A percentile compares a stretch with the other conserved stretches of the same genome.
Evolutionary conservation across 768 basidiomycete species (phyloP).

Genomic region (Boletus sp.): DNA sequence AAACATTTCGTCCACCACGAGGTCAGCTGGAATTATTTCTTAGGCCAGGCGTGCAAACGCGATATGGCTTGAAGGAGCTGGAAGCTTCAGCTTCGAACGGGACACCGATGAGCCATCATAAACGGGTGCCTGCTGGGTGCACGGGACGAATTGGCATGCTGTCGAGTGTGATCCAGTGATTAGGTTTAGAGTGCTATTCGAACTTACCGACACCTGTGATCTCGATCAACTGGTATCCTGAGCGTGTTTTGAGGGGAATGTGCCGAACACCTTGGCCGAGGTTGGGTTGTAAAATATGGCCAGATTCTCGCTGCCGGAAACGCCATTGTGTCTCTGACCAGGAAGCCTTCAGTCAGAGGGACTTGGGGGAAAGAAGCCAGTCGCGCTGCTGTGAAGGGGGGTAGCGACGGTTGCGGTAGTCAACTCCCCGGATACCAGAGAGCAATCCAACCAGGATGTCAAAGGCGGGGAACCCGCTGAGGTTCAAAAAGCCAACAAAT

Average conservation of each 20-base stretch:
- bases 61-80: background rate
- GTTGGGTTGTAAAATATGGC: background rate
- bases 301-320: background rate
- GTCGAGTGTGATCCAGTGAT: background rate
- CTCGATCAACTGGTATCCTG: slow-evolving; percentile 1
- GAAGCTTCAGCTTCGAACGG: background rate
- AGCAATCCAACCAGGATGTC: background rate
- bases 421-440: background rate
- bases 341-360: background rate
- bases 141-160: slow-evolving; percentile 3
- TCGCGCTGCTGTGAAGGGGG: too few relatives aligned
- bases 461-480: background rate
- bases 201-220: background rate
- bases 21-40: background rate
- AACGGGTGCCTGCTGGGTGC: background rate
- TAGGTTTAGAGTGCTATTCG: background rate
- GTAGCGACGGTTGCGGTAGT: too few relatives aligned
- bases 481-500: background rate
- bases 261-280: background rate
- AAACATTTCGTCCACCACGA: background rate
- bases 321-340: background rate
- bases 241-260: background rate
- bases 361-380: background rate
- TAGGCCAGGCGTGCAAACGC: background rate
- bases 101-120: background rate